Base-by-base conservation (phyloP, 306 rosid genomes). In the Cicer bijugum region DNA sequence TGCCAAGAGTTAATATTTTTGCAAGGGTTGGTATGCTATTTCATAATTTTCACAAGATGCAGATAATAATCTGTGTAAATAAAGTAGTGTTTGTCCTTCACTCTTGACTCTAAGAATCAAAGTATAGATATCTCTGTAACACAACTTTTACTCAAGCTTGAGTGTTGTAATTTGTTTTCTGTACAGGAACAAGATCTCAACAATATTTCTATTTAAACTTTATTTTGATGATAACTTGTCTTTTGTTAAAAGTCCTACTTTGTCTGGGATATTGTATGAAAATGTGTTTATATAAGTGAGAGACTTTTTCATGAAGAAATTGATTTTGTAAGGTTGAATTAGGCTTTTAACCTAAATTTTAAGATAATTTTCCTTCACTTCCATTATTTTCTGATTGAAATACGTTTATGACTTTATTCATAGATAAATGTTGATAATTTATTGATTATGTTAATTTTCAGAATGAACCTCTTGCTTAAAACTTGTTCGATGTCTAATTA, bases 21-120 rank as follows among this genome's bases (percentile, higher is more conserved):
- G 80, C 67, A 69, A 81, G 85, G 75, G 79, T 59, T 76, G 69
- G 69, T 68, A 62, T 72, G 71, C 66, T 35, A 60, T 76, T 45
- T 59, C 23, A 14, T 78, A 75, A 58, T 70, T 72, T 62, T 76
- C 69, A 78, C 15, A 70, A 73, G 85, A 71, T 75, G 79, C 81
- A 59, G 86, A 70, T 56, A 64, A 82, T 78, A 83, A 47, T 73
- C 43, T 74, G 73, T 88, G 93, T 86, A 88, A 80, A 91, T 88
- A 88, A 69, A 65, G 66, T 72, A 67, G 51, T 80, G 82, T 74
- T 74, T 67, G 39, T 62, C 60, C 12, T 50, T 45, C 68, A 61
- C 71, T 64, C 71, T 42, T 77, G 68, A 61, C 71, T 64, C 74
- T 42, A 76, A 57, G 82, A 53, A 76, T 84, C 61, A 78, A 72